Conservation (phyloP, 306 rosid species). For the Trifolium subterraneum region DNA sequence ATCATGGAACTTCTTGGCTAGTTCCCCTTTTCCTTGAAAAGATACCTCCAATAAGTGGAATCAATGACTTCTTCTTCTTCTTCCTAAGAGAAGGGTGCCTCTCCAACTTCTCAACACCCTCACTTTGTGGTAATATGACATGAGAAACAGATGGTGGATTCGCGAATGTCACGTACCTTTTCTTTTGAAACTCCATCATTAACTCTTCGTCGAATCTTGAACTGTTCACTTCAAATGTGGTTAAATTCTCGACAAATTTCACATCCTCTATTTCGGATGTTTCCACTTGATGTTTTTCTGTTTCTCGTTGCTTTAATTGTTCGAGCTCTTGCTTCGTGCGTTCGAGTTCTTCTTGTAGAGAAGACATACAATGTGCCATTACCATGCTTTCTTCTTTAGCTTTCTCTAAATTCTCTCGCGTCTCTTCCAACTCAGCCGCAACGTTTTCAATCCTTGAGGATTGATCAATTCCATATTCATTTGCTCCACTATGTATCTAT, state of each 20-base stretch:
- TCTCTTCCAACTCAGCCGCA: constrained; percentile 73
- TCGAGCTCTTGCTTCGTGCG: constrained; percentile 71
- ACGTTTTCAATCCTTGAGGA: constrained; percentile 54
- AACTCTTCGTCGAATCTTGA: constrained; percentile 34
- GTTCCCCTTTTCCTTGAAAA: constrained; percentile 74
- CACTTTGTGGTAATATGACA: constrained; percentile 47
- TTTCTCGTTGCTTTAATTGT: constrained; percentile 53
- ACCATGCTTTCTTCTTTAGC: constrained; percentile 78
- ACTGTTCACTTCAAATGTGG: constrained; percentile 47
- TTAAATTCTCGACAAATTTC: constrained; percentile 60
- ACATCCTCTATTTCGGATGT: constrained; percentile 62
- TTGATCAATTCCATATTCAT: constrained; percentile 47
- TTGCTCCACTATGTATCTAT: constrained; percentile 58
- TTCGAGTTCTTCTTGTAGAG: constrained; percentile 77
- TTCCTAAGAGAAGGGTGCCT: constrained; percentile 78
- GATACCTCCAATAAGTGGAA: constrained; percentile 67
- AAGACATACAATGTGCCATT: constrained; percentile 74
- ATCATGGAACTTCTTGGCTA: constrained; percentile 51
- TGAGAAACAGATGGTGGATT: constrained; percentile 67
- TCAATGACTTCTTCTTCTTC: constrained; percentile 74
- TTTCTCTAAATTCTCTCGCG: constrained; percentile 68
- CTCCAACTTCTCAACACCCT: constrained; percentile 57
- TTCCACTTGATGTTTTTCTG: constrained; percentile 51
- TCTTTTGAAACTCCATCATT: constrained; percentile 78
- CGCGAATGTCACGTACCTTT: constrained; percentile 85